These are phyloP conservation scores for Leucocoprinus sp. DNA, from an alignment of 768 basidiomycete genomes.

Conservation along the genomic window DNA sequence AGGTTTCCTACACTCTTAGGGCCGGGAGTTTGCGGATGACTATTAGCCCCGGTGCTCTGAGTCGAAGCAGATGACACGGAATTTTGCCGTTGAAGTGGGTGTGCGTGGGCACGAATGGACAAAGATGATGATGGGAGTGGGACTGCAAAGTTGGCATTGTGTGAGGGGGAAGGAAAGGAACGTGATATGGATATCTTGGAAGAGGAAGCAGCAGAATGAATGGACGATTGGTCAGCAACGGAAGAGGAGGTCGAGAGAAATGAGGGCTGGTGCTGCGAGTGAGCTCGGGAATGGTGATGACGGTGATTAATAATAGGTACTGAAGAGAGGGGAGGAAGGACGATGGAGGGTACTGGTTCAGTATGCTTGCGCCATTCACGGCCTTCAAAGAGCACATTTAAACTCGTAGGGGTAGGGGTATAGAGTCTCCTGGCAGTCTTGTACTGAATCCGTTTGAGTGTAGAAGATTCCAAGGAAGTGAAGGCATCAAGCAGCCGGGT, in stretches of 20 bases:
- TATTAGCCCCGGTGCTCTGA: conserved; percentile 20
- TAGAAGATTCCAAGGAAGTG: conserved; percentile 52
- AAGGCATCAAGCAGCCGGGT: conserved; percentile 59
- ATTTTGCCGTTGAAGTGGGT: conserved; percentile 34
- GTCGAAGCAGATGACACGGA: conserved; percentile 52
- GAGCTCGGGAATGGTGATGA: too few species aligned
- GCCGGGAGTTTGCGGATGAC: conserved; percentile 13
- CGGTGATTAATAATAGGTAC: conserved; percentile 11
- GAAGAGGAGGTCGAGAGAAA: conserved; percentile 9
- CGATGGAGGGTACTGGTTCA: conserved; percentile 18
- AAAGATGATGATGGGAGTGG: conserved; percentile 23
- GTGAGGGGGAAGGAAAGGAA: conserved; percentile 26
- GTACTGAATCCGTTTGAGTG: conserved; percentile 39
- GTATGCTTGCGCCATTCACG: conserved; percentile 27
- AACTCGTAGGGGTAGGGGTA: conserved; percentile 21
- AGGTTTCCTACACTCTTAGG: conserved; percentile 37
- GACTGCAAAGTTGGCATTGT: conserved; percentile 14
- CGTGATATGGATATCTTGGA: conserved; percentile 33
- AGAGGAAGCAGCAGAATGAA: conserved; percentile 33
- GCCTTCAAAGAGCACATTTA: conserved; percentile 24
- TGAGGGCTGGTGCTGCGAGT: not conserved
- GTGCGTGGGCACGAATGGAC: conserved; percentile 16
- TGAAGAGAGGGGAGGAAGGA: conserved; percentile 18
- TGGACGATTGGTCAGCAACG: conserved; percentile 28
- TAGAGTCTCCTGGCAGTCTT: conserved; percentile 30